Evolutionary conservation across 2,329 filamentous ascomycete species (phyloP).

Genomic region (Fonsecaea erecta): DNA sequence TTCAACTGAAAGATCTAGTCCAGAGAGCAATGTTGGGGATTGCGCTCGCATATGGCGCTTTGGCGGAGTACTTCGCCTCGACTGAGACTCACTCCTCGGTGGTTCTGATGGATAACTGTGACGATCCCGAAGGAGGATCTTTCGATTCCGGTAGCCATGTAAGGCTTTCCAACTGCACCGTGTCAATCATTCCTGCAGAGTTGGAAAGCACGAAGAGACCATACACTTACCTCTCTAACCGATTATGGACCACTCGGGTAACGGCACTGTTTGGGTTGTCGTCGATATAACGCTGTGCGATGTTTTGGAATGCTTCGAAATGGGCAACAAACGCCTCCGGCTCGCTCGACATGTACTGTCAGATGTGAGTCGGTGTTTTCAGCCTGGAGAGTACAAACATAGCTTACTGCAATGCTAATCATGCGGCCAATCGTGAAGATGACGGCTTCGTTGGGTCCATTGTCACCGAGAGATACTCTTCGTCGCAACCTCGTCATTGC

Average conservation of each 20-base stretch:
- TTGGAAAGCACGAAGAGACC: not conserved
- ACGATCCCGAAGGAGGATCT: constrained; percentile 8
- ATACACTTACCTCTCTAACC: constrained; percentile 19
- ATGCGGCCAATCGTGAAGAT: constrained; percentile 28
- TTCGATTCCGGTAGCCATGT: constrained; percentile 17
- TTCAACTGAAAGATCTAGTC: constrained; percentile 2
- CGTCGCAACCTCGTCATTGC: constrained; percentile 21
- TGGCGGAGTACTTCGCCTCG: not conserved
- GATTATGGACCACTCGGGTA: constrained; percentile 21
- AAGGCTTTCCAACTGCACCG: constrained; percentile 23
- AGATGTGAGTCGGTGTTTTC: constrained; percentile 3
- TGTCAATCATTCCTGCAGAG: not conserved
- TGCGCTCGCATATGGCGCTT: not conserved
- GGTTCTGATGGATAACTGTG: not conserved
- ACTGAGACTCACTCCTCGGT: not conserved
- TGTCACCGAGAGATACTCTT: not conserved
- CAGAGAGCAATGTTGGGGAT: constrained; percentile 8
- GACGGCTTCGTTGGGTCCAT: constrained; percentile 9
- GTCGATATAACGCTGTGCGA: constrained; percentile 20
- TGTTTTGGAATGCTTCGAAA: constrained; percentile 21
- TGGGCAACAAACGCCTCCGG: constrained; percentile 25
- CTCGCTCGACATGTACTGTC: constrained; percentile 30
- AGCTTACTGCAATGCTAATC: constrained; percentile 24
- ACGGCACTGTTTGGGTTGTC: constrained; percentile 20
- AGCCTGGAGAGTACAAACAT: not conserved